Base-by-base conservation (phyloP, 331 rosid species). In the Acacia concinna region DNA sequence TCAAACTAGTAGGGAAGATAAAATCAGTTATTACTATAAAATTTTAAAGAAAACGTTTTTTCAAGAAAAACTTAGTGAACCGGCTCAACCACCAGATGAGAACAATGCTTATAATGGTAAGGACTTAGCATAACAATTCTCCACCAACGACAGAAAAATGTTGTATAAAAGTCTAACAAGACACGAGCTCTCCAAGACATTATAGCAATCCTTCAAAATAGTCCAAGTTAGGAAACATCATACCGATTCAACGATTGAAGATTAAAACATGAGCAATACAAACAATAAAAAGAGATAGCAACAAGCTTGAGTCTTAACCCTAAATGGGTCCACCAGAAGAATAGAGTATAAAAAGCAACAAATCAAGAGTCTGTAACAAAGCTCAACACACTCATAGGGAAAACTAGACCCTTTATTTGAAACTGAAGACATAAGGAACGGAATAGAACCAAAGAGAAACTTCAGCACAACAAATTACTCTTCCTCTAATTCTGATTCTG, bases 401-500 rank as follows among this genome's bases (percentile, higher is more conserved):
- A 38, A 73, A 34, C 38, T 0, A 46, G 60, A 23, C 87, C 83
- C 73, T 84, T 86, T 67, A 80, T 88, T 88, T 5, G n/a, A 43
- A 76, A 44, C 7, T 30, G 9, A 77, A 56, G 43, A 76, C 75
- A 21, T 46, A 2, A 66, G 2, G 40, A 78, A 65, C 62, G 54
- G 44, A 73, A 56, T 21, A 40, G 23, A 64, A 78, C 72, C 62
- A 77, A 52, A 37, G n/a, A 62, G 46, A 60, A 18, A 52, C 0
- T 1, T 4, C 2, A n/a, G 28, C 27, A 23, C 73, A 77, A n/a
- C 73, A 67, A 23, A 9, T 72, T 59, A 90, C 27, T 90, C 94
- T 76, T 83, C 87, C 71, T 88, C 94, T 0, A 92, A 46, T 77
- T 90, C 94, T n/a, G 94, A 90, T 76, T 90, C 94, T 0, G 94